Percentiles rank a stretch among this genome's conserved stretches.
phyloP scores from a whole-genome alignment of 1,139 yeast species.

The Debaryomyces robertsiae region DNA sequence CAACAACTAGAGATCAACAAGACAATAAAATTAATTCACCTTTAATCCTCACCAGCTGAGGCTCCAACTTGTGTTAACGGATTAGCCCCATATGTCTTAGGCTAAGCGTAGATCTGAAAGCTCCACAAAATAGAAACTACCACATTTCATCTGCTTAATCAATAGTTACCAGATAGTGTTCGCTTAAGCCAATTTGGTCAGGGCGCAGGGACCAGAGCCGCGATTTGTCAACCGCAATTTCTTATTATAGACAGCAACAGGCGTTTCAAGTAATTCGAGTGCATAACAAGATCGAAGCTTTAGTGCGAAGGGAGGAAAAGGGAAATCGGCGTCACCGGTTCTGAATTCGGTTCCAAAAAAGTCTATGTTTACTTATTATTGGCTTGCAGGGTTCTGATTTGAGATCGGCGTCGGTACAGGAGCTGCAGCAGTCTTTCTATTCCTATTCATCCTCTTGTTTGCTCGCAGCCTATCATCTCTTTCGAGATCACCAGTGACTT shows the following conservation, averaged over 20 bases:
- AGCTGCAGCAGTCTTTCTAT: constrained; percentile 46
- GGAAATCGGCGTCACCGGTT: no score
- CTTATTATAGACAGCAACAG: no score
- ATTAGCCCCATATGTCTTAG: constrained; percentile 4
- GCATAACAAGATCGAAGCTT: no score
- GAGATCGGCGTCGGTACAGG: constrained; percentile 31
- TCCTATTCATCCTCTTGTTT: constrained; percentile 24
- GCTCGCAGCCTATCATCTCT: constrained; percentile 45
- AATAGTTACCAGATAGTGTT: no score
- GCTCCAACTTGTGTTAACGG: constrained; percentile 1
- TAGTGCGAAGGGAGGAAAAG: no score
- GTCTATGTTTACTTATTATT: neutral
- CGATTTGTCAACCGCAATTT: no score
- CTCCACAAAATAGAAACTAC: constrained; percentile 8
- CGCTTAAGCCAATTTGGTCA: no score
- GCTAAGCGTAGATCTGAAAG: neutral
- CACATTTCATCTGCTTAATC: constrained; percentile 3
- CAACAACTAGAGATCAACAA: neutral
- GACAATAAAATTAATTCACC: neutral
- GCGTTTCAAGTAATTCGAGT: no score
- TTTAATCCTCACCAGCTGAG: neutral
- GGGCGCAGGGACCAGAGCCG: no score
- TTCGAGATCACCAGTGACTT: constrained; percentile 86
- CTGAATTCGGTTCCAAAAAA: constrained; percentile 5
- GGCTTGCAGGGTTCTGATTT: constrained; percentile 5